phyloP scores from a whole-genome alignment of 257 asterid genomes.

The Nicotiana undulata region DNA sequence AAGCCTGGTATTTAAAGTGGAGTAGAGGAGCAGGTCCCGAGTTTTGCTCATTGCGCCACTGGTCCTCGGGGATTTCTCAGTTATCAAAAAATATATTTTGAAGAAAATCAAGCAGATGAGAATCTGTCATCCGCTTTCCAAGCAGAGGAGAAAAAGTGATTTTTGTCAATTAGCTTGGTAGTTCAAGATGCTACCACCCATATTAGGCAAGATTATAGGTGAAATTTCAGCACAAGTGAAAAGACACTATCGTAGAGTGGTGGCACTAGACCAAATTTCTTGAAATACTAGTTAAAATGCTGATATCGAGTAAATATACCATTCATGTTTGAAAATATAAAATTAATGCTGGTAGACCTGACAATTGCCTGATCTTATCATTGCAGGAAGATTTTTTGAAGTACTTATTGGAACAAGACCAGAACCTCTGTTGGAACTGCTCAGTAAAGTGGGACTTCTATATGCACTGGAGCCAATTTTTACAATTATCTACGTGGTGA shows the following conservation, averaged over 20 bases:
- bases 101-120: not conserved
- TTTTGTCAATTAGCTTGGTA: not conserved
- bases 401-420: conserved; percentile 73
- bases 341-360: not conserved
- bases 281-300: not conserved
- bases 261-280: not conserved
- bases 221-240: not conserved
- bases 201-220: not conserved
- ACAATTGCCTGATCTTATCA: conserved; percentile 11
- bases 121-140: not conserved
- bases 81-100: not conserved
- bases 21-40: no score
- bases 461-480: conserved; percentile 74
- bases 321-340: not conserved
- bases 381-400: conserved; percentile 83
- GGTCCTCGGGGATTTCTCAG: no score
- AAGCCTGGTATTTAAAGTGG: no score
- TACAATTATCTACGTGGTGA: conserved; percentile 64
- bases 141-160: not conserved
- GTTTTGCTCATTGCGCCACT: no score
- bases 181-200: not conserved
- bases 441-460: conserved; percentile 59
- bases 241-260: not conserved
- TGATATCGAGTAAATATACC: not conserved
- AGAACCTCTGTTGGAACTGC: conserved; percentile 61